These are phyloP conservation scores for Kernera saxatilis DNA, from an alignment of 345 rosid genomes.

Conservation along the genomic window DNA sequence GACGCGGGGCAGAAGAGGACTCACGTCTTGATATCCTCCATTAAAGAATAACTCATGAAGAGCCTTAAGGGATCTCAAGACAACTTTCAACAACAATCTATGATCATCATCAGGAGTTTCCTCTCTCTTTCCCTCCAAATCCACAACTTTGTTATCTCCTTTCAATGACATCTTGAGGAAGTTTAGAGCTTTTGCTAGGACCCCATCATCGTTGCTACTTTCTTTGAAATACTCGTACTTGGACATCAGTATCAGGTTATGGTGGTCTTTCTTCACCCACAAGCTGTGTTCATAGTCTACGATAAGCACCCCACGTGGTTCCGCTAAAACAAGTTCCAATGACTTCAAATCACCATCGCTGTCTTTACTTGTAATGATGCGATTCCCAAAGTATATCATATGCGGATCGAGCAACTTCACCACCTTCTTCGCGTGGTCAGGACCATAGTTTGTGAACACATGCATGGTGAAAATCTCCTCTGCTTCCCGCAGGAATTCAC, in stretches of 20 bases:
- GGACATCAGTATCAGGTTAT: neutral
- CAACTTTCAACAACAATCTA: neutral
- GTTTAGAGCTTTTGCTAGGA: neutral
- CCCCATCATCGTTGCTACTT: neutral
- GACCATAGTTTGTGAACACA: neutral
- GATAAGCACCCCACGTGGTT: neutral
- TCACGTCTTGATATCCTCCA: neutral
- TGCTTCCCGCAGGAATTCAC: neutral
- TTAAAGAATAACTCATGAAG: neutral
- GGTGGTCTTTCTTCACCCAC: neutral
- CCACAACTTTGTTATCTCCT: neutral
- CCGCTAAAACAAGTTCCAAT: neutral
- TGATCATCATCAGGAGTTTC: neutral
- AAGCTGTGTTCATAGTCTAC: neutral
- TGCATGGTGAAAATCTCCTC: neutral
- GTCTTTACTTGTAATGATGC: neutral
- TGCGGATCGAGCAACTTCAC: conserved; percentile 7
- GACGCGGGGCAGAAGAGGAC: neutral
- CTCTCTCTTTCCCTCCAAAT: neutral
- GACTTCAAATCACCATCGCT: neutral
- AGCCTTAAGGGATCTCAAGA: neutral
- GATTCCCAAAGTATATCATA: neutral
- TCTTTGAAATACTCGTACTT: neutral
- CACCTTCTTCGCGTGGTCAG: neutral
- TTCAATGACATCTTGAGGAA: neutral